Percentiles rank a stretch among this genome's conserved stretches.
Evolutionary conservation across 2,329 filamentous ascomycete genomes (phyloP).

Genomic region (Trichoderma sp.): DNA sequence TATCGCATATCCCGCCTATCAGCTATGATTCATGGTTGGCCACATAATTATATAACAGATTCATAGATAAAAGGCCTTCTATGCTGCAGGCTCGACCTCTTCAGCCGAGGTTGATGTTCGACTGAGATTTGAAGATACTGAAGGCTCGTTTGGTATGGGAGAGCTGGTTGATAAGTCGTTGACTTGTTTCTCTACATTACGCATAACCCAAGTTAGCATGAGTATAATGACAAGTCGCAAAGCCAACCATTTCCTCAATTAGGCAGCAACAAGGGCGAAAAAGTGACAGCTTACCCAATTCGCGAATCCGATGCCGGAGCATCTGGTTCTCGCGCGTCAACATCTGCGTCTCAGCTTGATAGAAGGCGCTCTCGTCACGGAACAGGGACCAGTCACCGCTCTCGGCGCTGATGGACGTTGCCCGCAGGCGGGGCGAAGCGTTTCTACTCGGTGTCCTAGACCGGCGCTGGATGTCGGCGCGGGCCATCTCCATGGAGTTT

Average conservation of each 20-base stretch:
- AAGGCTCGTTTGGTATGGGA: slow-evolving; percentile 8
- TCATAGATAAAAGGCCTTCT: background rate
- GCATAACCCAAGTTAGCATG: background rate
- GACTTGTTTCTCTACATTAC: slow-evolving; percentile 18
- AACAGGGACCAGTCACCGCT: slow-evolving; percentile 64
- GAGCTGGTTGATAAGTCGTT: slow-evolving; percentile 15
- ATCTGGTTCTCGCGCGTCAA: slow-evolving; percentile 81
- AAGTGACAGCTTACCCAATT: slow-evolving; percentile 64
- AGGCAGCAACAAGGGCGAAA: background rate
- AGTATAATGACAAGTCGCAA: background rate
- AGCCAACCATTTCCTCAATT: background rate
- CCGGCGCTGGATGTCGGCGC: slow-evolving; percentile 58
- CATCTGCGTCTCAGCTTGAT: slow-evolving; percentile 81
- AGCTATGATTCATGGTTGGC: background rate
- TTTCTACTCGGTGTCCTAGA: slow-evolving; percentile 64
- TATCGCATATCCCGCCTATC: background rate
- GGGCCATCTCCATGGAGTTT: slow-evolving; percentile 62
- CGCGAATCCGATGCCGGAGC: slow-evolving; percentile 73
- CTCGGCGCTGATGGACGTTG: slow-evolving; percentile 63
- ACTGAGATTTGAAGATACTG: slow-evolving; percentile 32
- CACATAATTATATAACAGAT: background rate
- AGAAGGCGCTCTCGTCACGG: slow-evolving; percentile 78
- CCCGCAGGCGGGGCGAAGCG: slow-evolving; percentile 59
- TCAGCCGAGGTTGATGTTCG: slow-evolving; percentile 25
- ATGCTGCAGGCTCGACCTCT: slow-evolving; percentile 19